Evolutionary conservation across 1,284 basidiomycete genomes (phyloP).

Genomic region (Ceratobasidium papillatum): DNA sequence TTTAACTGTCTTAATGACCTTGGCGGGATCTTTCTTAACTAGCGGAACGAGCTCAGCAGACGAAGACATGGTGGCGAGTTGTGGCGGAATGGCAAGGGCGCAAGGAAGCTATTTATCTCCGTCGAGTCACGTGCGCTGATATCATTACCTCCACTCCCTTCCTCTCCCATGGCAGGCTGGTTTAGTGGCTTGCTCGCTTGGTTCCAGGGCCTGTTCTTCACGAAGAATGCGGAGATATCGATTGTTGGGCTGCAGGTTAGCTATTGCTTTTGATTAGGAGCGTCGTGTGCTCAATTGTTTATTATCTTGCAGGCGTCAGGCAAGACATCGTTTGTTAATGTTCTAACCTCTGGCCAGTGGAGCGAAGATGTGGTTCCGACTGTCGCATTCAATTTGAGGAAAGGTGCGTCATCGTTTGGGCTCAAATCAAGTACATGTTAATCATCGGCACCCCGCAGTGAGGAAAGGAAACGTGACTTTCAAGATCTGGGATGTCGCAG

Average conservation of each 20-base stretch:
- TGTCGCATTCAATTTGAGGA: constrained; percentile 85
- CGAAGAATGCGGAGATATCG: constrained; percentile 90
- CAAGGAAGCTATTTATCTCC: not conserved
- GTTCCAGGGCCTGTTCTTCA: constrained; percentile 74
- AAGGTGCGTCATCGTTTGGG: constrained; percentile 49
- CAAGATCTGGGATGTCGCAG: constrained; percentile 95
- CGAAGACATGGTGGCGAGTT: constrained; percentile 20
- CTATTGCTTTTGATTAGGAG: constrained; percentile 37
- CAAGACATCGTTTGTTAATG: constrained; percentile 94
- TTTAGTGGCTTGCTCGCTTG: constrained; percentile 70
- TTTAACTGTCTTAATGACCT: constrained; percentile 27
- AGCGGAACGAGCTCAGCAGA: constrained; percentile 17
- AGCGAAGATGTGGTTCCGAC: constrained; percentile 95
- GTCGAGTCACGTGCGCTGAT: constrained; percentile 39
- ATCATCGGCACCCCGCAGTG: constrained; percentile 54
- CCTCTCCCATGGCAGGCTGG: constrained; percentile 63
- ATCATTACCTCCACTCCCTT: constrained; percentile 25
- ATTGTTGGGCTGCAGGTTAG: constrained; percentile 89
- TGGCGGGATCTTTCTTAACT: constrained; percentile 35
- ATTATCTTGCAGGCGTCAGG: constrained; percentile 76
- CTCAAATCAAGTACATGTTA: not conserved
- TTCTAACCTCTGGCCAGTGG: constrained; percentile 91
- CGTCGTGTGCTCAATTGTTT: constrained; percentile 23
- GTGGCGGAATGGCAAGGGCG: constrained; percentile 15
- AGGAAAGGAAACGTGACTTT: constrained; percentile 89